Evolutionary conservation across 805 yeast species (phyloP).

Genomic region (Candida coquimbonensis): DNA sequence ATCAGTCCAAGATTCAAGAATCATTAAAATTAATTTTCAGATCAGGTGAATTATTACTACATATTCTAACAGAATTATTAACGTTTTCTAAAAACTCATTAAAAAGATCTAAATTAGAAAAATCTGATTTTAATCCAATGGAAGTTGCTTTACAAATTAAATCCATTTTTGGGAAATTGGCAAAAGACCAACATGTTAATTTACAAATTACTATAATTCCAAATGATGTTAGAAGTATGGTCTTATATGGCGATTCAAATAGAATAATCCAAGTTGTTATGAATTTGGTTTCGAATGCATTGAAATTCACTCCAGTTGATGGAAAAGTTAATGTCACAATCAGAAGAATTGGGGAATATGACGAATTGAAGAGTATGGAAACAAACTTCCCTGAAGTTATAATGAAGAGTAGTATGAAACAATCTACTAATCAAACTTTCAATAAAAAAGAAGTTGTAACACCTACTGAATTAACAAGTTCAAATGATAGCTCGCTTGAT

Average conservation of each 20-base stretch:
- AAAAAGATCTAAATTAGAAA: slow-evolving; percentile 76
- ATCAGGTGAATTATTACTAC: slow-evolving; percentile 84
- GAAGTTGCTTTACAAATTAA: slow-evolving; percentile 82
- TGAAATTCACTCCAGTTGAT: slow-evolving; percentile 88
- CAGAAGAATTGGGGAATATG: slow-evolving; percentile 66
- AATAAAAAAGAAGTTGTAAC: background rate
- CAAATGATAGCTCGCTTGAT: slow-evolving; percentile 9
- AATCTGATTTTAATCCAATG: slow-evolving; percentile 66
- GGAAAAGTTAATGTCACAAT: slow-evolving; percentile 69
- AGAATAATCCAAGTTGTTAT: slow-evolving; percentile 86
- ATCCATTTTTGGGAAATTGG: slow-evolving; percentile 77
- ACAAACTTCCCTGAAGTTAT: slow-evolving; percentile 40
- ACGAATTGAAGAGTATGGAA: slow-evolving; percentile 38
- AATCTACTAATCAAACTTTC: background rate
- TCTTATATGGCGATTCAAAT: slow-evolving; percentile 81
- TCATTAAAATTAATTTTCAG: slow-evolving; percentile 78
- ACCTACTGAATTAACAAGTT: slow-evolving; percentile 1
- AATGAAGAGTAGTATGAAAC: slow-evolving; percentile 4
- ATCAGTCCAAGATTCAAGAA: slow-evolving; percentile 57
- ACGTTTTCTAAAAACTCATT: slow-evolving; percentile 91
- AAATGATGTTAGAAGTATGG: slow-evolving; percentile 48
- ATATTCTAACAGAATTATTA: slow-evolving; percentile 81
- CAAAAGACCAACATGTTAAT: slow-evolving; percentile 68
- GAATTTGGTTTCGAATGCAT: slow-evolving; percentile 85
- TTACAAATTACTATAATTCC: slow-evolving; percentile 61